phyloP scores from a whole-genome alignment of 2,329 filamentous ascomycete species.

The Fusarium guadeloupense region DNA sequence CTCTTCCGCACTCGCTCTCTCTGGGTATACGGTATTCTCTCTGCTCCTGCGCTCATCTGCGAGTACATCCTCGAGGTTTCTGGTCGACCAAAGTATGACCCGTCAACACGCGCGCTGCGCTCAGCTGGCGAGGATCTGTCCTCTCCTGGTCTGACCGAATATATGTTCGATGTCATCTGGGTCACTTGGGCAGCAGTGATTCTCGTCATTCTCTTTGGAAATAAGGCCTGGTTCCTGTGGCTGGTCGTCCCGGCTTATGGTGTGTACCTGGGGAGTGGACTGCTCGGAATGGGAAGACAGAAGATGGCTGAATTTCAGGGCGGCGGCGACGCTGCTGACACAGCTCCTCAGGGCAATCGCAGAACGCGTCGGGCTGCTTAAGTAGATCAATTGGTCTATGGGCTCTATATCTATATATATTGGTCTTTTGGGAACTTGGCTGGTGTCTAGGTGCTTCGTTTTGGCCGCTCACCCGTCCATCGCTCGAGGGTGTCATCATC shows the following conservation, averaged over 20 bases:
- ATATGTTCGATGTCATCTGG: conserved; percentile 97
- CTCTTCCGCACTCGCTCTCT: conserved; percentile 72
- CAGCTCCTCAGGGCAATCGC: conserved; percentile 58
- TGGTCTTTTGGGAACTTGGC: neutral
- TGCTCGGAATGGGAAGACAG: conserved; percentile 63
- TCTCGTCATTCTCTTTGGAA: conserved; percentile 79
- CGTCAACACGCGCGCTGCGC: conserved; percentile 72
- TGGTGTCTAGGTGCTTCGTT: conserved; percentile 42
- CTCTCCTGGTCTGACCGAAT: conserved; percentile 89
- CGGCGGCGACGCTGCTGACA: conserved; percentile 45
- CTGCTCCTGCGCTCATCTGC: conserved; percentile 78
- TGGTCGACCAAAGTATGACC: conserved; percentile 78
- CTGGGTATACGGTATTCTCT: conserved; percentile 76
- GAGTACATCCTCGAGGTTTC: conserved; percentile 87
- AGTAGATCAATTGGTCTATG: conserved; percentile 14
- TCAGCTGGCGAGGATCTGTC: conserved; percentile 87
- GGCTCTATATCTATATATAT: conserved; percentile 8
- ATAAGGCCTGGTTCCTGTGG: conserved; percentile 74
- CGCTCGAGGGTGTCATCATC: conserved; percentile 60
- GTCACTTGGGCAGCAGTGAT: conserved; percentile 85
- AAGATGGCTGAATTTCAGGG: conserved; percentile 60
- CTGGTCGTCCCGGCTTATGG: conserved; percentile 64
- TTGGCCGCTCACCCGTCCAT: conserved; percentile 61
- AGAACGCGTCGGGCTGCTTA: conserved; percentile 64
- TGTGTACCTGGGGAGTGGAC: conserved; percentile 61